Evolutionary conservation across 148 eudicot species (phyloP).

Genomic region (Limonium bicolor): DNA sequence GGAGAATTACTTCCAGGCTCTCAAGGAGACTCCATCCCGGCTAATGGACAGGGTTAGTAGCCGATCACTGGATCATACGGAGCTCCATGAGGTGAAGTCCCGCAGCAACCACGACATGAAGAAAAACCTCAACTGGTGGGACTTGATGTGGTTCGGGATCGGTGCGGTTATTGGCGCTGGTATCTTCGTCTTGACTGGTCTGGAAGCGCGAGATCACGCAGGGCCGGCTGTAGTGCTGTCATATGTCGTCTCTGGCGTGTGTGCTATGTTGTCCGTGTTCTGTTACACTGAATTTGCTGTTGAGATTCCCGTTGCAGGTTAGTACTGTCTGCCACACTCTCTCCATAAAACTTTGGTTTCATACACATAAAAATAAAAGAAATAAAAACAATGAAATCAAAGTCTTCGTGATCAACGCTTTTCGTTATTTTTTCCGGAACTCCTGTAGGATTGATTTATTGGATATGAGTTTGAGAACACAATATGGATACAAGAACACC

Average conservation of each 20-base stretch:
- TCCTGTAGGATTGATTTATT: too few species aligned
- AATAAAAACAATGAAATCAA: too few species aligned
- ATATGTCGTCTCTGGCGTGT: slow-evolving; percentile 25
- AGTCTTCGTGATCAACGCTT: too few species aligned
- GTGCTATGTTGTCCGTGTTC: slow-evolving; percentile 7
- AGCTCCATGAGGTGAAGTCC: slow-evolving; percentile 25
- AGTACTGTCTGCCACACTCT: too few species aligned
- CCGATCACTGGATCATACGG: slow-evolving; percentile 30
- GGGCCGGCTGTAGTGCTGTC: slow-evolving; percentile 47
- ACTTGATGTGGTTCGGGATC: slow-evolving; percentile 43
- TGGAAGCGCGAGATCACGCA: slow-evolving; percentile 15
- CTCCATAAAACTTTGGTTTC: too few species aligned
- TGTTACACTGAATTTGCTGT: slow-evolving; percentile 3
- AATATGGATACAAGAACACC: too few species aligned
- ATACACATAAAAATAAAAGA: too few species aligned
- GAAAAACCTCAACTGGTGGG: slow-evolving; percentile 37
- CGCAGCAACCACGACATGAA: slow-evolving; percentile 35
- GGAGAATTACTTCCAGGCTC: slow-evolving; percentile 24
- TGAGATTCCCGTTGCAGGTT: slow-evolving; percentile 3
- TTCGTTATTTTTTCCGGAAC: too few species aligned
- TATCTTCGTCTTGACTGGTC: slow-evolving; percentile 41
- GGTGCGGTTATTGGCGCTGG: slow-evolving; percentile 42
- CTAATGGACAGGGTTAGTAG: slow-evolving; percentile 24
- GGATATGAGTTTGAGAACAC: too few species aligned
- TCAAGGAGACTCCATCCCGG: slow-evolving; percentile 27